Evolutionary conservation across 2,329 filamentous ascomycete species (phyloP).

Genomic region (Botryosphaeria agaves): DNA sequence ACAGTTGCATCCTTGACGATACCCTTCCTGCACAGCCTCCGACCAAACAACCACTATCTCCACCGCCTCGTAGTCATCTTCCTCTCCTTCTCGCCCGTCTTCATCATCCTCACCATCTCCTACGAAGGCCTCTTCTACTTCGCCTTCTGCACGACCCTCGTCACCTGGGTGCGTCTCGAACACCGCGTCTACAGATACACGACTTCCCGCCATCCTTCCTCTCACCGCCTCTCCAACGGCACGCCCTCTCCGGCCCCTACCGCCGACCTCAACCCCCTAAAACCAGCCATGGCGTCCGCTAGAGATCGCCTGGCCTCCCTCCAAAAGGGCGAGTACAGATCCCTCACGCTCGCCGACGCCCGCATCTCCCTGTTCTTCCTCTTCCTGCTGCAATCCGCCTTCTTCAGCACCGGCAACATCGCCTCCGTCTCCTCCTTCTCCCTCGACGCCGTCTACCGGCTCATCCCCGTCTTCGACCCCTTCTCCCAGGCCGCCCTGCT

Average conservation of each 20-base stretch:
- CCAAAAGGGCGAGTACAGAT: slow-evolving; percentile 33
- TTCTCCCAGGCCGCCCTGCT: slow-evolving; percentile 81
- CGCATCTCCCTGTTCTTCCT: slow-evolving; percentile 91
- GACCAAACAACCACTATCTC: slow-evolving; percentile 74
- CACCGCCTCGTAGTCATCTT: slow-evolving; percentile 82
- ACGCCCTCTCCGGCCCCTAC: slow-evolving; percentile 9
- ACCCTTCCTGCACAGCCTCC: slow-evolving; percentile 64
- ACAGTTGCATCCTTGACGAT: slow-evolving; percentile 56
- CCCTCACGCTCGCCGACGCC: slow-evolving; percentile 64
- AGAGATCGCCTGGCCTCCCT: slow-evolving; percentile 13
- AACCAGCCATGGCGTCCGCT: slow-evolving; percentile 14
- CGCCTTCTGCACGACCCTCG: slow-evolving; percentile 62
- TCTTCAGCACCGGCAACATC: slow-evolving; percentile 94
- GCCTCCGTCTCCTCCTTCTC: slow-evolving; percentile 89
- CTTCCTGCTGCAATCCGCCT: slow-evolving; percentile 82
- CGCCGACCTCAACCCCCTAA: slow-evolving; percentile 9
- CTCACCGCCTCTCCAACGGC: slow-evolving; percentile 4
- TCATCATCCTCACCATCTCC: slow-evolving; percentile 91
- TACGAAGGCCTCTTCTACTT: slow-evolving; percentile 96
- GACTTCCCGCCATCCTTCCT: slow-evolving; percentile 7
- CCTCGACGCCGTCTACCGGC: slow-evolving; percentile 70
- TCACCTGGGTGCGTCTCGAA: slow-evolving; percentile 87
- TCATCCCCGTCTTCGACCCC: slow-evolving; percentile 85
- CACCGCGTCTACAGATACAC: slow-evolving; percentile 47
- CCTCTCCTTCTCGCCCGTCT: slow-evolving; percentile 79